Evolutionary conservation across 2,329 filamentous ascomycete genomes (phyloP).

Genomic region (Gyromitra esculenta): DNA sequence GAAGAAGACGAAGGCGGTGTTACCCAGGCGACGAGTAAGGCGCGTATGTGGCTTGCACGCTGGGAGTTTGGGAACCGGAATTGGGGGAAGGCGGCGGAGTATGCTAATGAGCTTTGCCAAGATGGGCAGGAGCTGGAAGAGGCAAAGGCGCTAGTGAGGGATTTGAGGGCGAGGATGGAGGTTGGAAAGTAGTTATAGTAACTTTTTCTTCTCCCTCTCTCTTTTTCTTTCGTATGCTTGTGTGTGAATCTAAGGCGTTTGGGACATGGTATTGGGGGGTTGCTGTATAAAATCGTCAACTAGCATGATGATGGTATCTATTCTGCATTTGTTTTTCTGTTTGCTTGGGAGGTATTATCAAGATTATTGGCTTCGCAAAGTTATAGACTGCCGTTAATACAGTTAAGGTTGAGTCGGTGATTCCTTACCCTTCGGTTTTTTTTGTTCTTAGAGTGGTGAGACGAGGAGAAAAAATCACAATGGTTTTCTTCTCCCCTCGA

Average conservation of each 20-base stretch:
- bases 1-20: constrained; percentile 86
- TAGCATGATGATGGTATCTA: background rate
- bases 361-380: background rate
- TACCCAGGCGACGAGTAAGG: constrained; percentile 89
- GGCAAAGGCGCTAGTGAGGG: constrained; percentile 88
- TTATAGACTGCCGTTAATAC: background rate
- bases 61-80: constrained; percentile 80
- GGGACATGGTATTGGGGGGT: constrained; percentile 11
- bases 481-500: no score
- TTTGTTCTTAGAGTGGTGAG: no score
- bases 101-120: constrained; percentile 91
- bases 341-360: background rate
- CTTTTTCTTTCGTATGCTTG: constrained; percentile 9
- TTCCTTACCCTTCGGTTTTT: no score
- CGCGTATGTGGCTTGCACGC: constrained; percentile 90
- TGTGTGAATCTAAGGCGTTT: constrained; percentile 19
- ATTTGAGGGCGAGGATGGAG: constrained; percentile 81
- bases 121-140: constrained; percentile 97
- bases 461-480: no score
- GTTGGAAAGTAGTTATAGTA: constrained; percentile 56
- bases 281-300: constrained; percentile 8
- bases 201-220: background rate
- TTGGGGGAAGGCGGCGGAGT: constrained; percentile 76
- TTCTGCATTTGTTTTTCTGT: background rate
- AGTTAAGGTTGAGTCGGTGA: background rate